Base-by-base conservation (phyloP, 176 grass and related monocot species). In the Oryza longistaminata region DNA sequence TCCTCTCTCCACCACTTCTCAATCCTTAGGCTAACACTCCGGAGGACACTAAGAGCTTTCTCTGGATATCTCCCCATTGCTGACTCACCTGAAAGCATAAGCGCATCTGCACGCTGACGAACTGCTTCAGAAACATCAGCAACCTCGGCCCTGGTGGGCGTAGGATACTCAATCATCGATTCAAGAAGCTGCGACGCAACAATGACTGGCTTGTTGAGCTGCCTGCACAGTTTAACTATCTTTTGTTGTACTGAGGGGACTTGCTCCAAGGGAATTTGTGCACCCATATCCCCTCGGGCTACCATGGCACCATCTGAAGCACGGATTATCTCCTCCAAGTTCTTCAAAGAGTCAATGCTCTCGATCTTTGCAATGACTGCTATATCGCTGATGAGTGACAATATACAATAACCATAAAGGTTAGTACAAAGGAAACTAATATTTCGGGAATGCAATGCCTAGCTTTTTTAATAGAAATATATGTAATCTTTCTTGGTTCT, bases 11-110 rank as follows among this genome's bases (percentile, higher is more conserved):
- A 94, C 93, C 93, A 99, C 71, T 81, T 96, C 12, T 99, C 96
- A 43, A 99, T 96, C 64, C 93, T 93, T 21, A 99, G 71, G 82
- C 96, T 99, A 43, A 99, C 93, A 33, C 90, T 99, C 73, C 88
- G 87, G 15, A 99, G 91, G 81, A 96, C 96, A 76, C 67, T 94
- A 33, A 99, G 88, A 70, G 96, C 90, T 86, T 99, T 99, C 9
- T 96, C 91, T 29, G 93, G 96, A 75, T 90, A 96, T 31, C 86
- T 94, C 3, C 96, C 96, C 96, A 98, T 98, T 34, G 96, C 96
- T n/a, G 96, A 98, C 62, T 98, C 96, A 5, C 96, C 96, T 88
- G 96, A 98, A 77, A 98, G 89, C 96, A 98, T 98, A 16, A 98
- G 88, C 49, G 96, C 96, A 70, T 98, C 96, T 1, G 91, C 93